These are phyloP conservation scores for Schwanniomyces vanrijiae DNA, from an alignment of 805 yeast species.

Conservation along the genomic window DNA sequence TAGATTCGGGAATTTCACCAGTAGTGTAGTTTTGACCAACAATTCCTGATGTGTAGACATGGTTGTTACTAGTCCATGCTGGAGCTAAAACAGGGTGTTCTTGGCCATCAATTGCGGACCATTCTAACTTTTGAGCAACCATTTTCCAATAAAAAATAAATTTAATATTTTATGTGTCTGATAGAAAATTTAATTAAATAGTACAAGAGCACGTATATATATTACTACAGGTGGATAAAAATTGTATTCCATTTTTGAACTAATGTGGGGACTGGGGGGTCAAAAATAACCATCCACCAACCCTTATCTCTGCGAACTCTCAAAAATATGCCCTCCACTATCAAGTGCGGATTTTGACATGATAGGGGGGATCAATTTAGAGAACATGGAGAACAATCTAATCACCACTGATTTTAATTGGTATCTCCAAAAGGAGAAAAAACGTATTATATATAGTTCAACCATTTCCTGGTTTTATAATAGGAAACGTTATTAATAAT, in stretches of 20 bases:
- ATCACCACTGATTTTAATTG: neutral
- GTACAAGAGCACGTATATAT: neutral
- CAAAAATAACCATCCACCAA: neutral
- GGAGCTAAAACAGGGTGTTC: slow-evolving; percentile 33
- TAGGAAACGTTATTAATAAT: neutral
- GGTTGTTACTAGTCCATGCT: slow-evolving; percentile 25
- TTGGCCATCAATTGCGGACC: slow-evolving; percentile 28
- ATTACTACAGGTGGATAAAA: neutral
- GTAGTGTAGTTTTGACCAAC: slow-evolving; percentile 41
- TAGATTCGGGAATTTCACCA: slow-evolving; percentile 41
- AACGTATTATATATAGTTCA: neutral
- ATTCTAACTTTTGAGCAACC: slow-evolving; percentile 19
- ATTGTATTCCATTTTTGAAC: neutral
- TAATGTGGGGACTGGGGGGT: neutral
- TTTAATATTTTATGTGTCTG: neutral
- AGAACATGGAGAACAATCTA: neutral
- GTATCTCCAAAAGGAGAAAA: neutral
- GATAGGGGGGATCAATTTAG: neutral
- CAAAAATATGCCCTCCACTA: neutral
- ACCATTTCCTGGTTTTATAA: neutral
- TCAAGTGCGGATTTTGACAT: neutral
- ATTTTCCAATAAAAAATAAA: slow-evolving; percentile 6
- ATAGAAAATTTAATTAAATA: too few relatives aligned
- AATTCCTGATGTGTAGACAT: slow-evolving; percentile 49
- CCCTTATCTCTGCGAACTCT: neutral